phyloP scores from a whole-genome alignment of 2,329 filamentous ascomycete species.

The Penicillium sp. region DNA sequence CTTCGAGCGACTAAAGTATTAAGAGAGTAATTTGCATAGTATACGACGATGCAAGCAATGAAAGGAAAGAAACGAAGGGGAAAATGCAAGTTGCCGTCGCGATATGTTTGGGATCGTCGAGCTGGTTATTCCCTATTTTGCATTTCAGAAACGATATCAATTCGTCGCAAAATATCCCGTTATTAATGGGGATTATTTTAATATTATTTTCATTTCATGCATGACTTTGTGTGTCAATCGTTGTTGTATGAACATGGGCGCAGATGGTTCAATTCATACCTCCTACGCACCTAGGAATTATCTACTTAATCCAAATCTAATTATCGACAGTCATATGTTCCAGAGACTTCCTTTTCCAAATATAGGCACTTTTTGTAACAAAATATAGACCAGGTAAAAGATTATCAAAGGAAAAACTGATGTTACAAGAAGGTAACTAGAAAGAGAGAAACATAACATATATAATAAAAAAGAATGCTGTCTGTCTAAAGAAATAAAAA shows the following conservation, averaged over 20 bases:
- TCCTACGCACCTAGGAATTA: neutral
- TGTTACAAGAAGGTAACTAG: neutral
- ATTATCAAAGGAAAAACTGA: neutral
- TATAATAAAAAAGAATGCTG: neutral
- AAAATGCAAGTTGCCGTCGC: neutral
- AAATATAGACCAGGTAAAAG: neutral
- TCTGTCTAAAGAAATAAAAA: neutral
- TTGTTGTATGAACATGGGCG: too few species aligned
- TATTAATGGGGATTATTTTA: neutral
- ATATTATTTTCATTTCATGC: neutral
- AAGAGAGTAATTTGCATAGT: conserved; percentile 15
- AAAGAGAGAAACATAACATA: neutral
- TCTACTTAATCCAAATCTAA: neutral
- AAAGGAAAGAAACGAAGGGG: neutral
- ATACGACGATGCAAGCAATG: neutral
- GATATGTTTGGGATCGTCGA: neutral
- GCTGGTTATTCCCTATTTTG: neutral
- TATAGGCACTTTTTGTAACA: neutral
- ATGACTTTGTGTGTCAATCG: too few species aligned
- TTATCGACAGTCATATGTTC: neutral
- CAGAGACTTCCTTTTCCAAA: neutral
- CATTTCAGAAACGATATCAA: neutral
- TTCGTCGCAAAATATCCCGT: neutral
- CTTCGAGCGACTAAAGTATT: conserved; percentile 42
- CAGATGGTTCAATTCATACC: too few species aligned